phyloP scores from a whole-genome alignment of 2,329 filamentous ascomycete genomes.

The Fusarium haematococcum region DNA sequence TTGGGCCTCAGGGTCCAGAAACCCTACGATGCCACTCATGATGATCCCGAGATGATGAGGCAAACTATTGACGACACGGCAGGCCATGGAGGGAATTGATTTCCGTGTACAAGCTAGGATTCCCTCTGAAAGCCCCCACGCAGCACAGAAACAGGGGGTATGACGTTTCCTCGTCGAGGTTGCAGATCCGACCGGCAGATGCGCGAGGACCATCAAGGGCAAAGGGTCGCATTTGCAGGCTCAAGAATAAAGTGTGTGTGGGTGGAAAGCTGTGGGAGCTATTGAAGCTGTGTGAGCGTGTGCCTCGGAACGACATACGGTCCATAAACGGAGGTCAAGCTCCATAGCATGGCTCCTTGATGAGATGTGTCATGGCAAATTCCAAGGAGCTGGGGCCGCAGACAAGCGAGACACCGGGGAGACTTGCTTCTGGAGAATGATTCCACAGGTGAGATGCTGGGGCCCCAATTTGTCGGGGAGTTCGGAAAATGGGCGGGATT shows the following conservation, averaged over 20 bases:
- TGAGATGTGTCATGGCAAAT: conserved; percentile 33
- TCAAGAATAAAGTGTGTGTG: conserved; percentile 9
- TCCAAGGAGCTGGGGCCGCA: conserved; percentile 23
- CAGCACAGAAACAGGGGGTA: conserved; percentile 28
- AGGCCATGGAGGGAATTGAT: conserved; percentile 29
- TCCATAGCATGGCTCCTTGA: background rate
- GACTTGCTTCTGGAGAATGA: conserved; percentile 33
- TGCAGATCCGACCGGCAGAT: conserved; percentile 43
- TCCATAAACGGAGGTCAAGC: background rate
- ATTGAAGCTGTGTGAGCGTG: conserved; percentile 8
- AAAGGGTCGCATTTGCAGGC: conserved; percentile 8
- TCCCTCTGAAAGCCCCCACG: conserved; percentile 29
- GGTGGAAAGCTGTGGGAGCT: background rate
- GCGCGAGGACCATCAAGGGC: conserved; percentile 19
- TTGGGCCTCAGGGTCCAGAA: background rate
- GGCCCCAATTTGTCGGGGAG: conserved; percentile 41
- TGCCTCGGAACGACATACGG: conserved; percentile 7
- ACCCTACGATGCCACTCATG: background rate
- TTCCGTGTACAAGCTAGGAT: conserved; percentile 21
- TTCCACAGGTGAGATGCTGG: conserved; percentile 19
- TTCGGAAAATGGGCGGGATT: conserved; percentile 30
- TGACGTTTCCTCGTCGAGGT: conserved; percentile 35
- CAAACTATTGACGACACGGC: conserved; percentile 32
- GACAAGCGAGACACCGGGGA: conserved; percentile 38
- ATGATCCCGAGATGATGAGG: conserved; percentile 26